Conservation (phyloP, 2,329 filamentous ascomycete genomes). For the Grosmannia serpens region DNA sequence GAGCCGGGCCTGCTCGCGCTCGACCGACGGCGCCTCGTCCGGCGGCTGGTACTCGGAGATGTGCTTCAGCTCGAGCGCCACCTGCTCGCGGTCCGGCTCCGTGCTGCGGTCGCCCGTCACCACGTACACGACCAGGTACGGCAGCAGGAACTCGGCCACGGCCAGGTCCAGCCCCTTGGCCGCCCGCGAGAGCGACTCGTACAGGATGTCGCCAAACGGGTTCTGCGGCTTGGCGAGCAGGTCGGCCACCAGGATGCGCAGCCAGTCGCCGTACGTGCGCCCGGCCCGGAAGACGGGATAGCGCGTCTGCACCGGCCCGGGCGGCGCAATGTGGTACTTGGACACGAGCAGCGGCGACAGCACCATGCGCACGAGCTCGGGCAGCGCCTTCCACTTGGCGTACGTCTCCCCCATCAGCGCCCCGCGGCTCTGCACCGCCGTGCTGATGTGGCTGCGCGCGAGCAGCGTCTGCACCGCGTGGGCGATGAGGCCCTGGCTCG, state of each 20-base stretch:
- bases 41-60: conserved; percentile 55
- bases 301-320: conserved; percentile 40
- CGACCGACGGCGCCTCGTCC: conserved; percentile 40
- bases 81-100: conserved; percentile 47
- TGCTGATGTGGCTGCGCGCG: conserved; percentile 61
- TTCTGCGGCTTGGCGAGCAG: conserved; percentile 69
- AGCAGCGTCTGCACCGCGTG: conserved; percentile 92
- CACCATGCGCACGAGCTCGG: conserved; percentile 66
- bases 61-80: conserved; percentile 61
- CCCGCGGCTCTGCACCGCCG: conserved; percentile 26
- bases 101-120: conserved; percentile 49
- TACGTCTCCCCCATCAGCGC: conserved; percentile 48
- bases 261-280: conserved; percentile 67
- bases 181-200: conserved; percentile 68
- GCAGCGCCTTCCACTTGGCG: conserved; percentile 65
- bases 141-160: conserved; percentile 78
- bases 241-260: conserved; percentile 69
- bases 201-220: conserved; percentile 62
- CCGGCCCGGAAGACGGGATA: conserved; percentile 71
- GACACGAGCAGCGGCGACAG: conserved; percentile 84
- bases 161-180: conserved; percentile 78
- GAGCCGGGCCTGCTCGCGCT: conserved; percentile 65
- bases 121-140: conserved; percentile 75
- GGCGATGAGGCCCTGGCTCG: conserved; percentile 80
- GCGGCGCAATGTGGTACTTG: conserved; percentile 61